Evolutionary conservation across 495 filamentous ascomycete species (phyloP), one percentile per base, ranked within the genome.

Genomic region (Penicillium goetzii): DNA sequence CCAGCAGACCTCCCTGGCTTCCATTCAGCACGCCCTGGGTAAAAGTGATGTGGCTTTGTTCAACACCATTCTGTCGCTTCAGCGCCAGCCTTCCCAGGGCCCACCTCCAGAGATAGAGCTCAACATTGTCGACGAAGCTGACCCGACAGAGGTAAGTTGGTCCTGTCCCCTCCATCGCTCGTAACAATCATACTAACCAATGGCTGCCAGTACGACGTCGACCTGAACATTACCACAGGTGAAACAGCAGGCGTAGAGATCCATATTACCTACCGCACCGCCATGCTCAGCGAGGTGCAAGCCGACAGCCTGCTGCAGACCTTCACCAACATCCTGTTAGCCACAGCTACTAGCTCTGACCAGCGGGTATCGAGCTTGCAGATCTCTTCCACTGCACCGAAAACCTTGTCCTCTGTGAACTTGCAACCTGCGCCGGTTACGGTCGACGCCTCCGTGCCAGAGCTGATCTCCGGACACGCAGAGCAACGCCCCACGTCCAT

Each of bases 81-180:
- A 52, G 49, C 41, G 41, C 41, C 8, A 45, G 41, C 41, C 41
- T 21, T 17, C 41, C 15, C 41, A 17, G 19, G 19, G 80, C 76
- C 41, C 70, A 72, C 45, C 70, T 70, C 47, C 68, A 34, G n/a
- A 55, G 33, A 34, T 55, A 30, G 52, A 55, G 26, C 33, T 55
- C 32, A n/a, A 55, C 9, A 55, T 55, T 33, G 25, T 55, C 52
- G 38, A 45, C 26, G 30, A 43, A 49, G n/a, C 17, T 49, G 56
- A 59, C 26, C 56, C 56, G 56, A 80, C 77, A 81, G 9, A 81
- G 30, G 85, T 84, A 65, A 78, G 79, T 38, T 68, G 80, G 17
- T 45, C 40, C 40, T 45, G 15, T 21, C 41, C 41, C 41, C 19
- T 9, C 10, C 19, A 21, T 45, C 19, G 41, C 41, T 17, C 41